Evolutionary conservation across 2,329 filamentous ascomycete genomes (phyloP).

Genomic region (Ophiosphaerella narmari): DNA sequence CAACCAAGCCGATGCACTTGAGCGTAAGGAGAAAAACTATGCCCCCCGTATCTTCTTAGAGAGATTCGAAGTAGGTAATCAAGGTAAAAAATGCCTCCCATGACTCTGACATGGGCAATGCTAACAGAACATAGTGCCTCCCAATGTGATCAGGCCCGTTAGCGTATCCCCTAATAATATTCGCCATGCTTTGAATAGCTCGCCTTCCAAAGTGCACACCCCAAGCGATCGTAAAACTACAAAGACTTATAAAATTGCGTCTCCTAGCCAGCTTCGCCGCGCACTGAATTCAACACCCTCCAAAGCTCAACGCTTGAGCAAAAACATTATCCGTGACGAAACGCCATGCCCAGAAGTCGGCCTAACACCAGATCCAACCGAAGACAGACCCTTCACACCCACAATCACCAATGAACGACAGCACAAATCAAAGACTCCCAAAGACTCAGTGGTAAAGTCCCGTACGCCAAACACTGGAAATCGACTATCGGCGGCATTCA

Average conservation of each 20-base stretch:
- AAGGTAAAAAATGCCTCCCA: slow-evolving; percentile 1
- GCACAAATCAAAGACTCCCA: no score
- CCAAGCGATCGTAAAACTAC: neutral
- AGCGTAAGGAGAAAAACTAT: slow-evolving; percentile 13
- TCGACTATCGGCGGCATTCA: neutral
- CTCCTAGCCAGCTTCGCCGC: neutral
- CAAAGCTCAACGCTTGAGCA: neutral
- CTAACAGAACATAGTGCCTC: slow-evolving; percentile 1
- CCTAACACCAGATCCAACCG: no score
- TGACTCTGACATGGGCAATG: neutral
- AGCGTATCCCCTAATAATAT: neutral
- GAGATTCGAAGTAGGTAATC: slow-evolving; percentile 5
- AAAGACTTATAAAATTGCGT: neutral
- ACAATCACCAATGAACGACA: no score
- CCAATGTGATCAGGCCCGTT: neutral
- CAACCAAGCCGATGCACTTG: slow-evolving; percentile 6
- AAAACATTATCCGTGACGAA: neutral
- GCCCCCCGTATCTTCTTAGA: slow-evolving; percentile 26
- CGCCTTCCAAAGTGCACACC: slow-evolving; percentile 8
- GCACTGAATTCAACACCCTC: neutral
- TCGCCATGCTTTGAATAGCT: slow-evolving; percentile 12
- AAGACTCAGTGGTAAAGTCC: neutral
- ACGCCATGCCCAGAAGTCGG: no score
- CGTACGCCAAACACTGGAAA: neutral
- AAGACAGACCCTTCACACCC: no score